A percentile compares a stretch with the other conserved stretches of the same genome.
Conservation (phyloP, 306 rosid species). For the Rosa rugosa region DNA sequence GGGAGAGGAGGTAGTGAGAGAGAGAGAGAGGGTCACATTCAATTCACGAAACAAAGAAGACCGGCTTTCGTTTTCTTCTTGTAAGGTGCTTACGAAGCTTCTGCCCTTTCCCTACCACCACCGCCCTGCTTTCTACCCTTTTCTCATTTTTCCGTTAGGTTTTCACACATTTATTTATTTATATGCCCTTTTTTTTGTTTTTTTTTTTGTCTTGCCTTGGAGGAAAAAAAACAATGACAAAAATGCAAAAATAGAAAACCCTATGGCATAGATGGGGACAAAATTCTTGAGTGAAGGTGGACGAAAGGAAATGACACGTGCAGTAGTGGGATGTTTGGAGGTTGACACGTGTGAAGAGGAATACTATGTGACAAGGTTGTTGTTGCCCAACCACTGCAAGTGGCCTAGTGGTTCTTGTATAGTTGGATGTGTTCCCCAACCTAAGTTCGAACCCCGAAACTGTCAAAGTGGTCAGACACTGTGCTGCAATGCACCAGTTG, state of each 20-base stretch:
- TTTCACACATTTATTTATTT: background rate
- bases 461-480: too few species aligned
- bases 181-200: background rate
- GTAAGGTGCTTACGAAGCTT: conserved; percentile 49
- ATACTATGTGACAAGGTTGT: background rate
- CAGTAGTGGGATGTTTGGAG: background rate
- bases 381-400: background rate
- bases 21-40: conserved; percentile 39
- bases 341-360: background rate
- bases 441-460: too few species aligned
- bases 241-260: background rate
- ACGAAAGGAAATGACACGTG: background rate
- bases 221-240: background rate
- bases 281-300: background rate
- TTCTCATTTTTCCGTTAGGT: background rate
- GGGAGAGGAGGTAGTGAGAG: background rate
- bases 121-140: background rate
- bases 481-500: too few species aligned
- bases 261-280: background rate
- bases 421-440: too few species aligned
- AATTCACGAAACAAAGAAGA: conserved; percentile 45
- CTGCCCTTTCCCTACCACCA: conserved; percentile 12
- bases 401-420: too few species aligned
- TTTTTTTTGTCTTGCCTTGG: background rate
- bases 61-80: conserved; percentile 58